Percentiles rank a stretch among this genome's conserved stretches.
Evolutionary conservation across 371 early-diverging fungal species (phyloP).

Genomic region (Amoeboaphelidium protococcarum): DNA sequence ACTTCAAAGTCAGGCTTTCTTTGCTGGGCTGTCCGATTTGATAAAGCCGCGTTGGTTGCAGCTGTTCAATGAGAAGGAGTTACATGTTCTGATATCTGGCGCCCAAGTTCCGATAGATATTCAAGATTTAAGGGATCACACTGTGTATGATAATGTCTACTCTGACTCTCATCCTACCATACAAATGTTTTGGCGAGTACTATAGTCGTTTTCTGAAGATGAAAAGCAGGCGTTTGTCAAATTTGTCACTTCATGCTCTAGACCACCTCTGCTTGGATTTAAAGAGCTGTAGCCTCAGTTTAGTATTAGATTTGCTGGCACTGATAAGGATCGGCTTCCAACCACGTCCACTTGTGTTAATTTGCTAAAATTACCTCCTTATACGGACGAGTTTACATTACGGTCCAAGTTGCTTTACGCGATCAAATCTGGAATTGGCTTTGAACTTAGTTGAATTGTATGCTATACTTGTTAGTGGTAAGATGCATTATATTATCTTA

Average conservation of each 20-base stretch:
- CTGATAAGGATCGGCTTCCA: too few species aligned
- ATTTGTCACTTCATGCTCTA: constrained; percentile 70
- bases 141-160: constrained; percentile 15
- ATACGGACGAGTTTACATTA: constrained; percentile 18
- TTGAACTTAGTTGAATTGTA: constrained; percentile 48
- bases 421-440: constrained; percentile 64
- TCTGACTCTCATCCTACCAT: constrained; percentile 16
- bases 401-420: constrained; percentile 45
- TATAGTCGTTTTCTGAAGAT: constrained; percentile 24
- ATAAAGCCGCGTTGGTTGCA: constrained; percentile 14
- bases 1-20: constrained; percentile 13
- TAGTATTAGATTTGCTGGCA: constrained; percentile 10
- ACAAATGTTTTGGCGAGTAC: constrained; percentile 48
- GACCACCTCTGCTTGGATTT: constrained; percentile 78
- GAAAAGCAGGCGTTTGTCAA: constrained; percentile 43
- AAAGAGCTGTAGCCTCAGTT: constrained; percentile 44
- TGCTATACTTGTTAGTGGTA: too few species aligned
- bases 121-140: constrained; percentile 25
- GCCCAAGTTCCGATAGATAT: constrained; percentile 40
- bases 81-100: constrained; percentile 70
- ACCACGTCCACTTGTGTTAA: constrained; percentile 64
- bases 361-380: constrained; percentile 65
- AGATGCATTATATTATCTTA: too few species aligned
- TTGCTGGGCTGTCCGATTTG: constrained; percentile 13
- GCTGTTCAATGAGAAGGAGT: constrained; percentile 50